Percentiles rank a stretch among this genome's conserved stretches.
Conservation (phyloP, 768 basidiomycete species). For the Lentinus tigrinus region DNA sequence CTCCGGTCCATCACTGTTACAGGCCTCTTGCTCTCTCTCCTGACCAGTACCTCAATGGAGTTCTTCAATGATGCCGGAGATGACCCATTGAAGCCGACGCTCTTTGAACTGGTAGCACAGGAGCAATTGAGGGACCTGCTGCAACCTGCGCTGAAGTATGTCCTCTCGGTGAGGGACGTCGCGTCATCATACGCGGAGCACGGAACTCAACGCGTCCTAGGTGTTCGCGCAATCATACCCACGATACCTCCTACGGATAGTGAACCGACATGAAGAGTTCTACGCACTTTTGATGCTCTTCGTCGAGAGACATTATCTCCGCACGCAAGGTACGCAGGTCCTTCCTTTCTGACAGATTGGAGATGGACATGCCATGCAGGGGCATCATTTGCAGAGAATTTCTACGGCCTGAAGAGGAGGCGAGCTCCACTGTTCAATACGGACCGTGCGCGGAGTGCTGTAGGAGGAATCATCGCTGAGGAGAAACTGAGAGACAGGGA, state of each 20-base stretch:
- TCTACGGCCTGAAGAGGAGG: conserved; percentile 88
- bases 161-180: conserved; percentile 67
- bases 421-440: conserved; percentile 69
- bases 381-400: conserved; percentile 93
- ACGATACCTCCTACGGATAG: conserved; percentile 84
- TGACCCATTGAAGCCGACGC: conserved; percentile 72
- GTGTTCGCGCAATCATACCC: conserved; percentile 95
- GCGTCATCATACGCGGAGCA: background rate
- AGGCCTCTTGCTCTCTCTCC: background rate
- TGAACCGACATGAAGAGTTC: conserved; percentile 96
- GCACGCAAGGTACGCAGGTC: conserved; percentile 66
- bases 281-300: conserved; percentile 87
- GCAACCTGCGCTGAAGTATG: conserved; percentile 93
- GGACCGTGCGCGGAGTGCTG: conserved; percentile 64
- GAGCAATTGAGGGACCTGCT: conserved; percentile 90
- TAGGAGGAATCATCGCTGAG: conserved; percentile 60
- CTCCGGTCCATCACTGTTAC: background rate
- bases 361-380: conserved; percentile 43
- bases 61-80: conserved; percentile 78
- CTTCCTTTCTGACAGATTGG: background rate
- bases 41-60: conserved; percentile 49
- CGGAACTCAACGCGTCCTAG: conserved; percentile 38
- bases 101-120: conserved; percentile 92
- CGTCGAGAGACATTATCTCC: conserved; percentile 89
- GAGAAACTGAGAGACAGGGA: conserved; percentile 68